Evolutionary conservation across 768 basidiomycete species (phyloP).

Genomic region (Lactarius vividus): DNA sequence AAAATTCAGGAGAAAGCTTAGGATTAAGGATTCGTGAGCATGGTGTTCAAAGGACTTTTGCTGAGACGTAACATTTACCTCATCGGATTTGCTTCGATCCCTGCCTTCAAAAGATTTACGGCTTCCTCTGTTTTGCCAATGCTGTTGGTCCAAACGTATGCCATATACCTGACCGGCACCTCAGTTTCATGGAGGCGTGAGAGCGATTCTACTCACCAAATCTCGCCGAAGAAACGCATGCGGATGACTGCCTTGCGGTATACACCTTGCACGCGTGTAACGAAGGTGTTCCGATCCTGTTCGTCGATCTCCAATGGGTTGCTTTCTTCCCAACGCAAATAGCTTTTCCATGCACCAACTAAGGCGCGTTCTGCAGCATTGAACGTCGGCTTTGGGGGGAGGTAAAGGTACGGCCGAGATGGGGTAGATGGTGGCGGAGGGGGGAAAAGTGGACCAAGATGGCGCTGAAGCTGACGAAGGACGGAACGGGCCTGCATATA

Average conservation of each 20-base stretch:
- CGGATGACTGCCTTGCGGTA: slow-evolving; percentile 88
- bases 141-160: slow-evolving; percentile 75
- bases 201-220: slow-evolving; percentile 59
- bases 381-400: slow-evolving; percentile 74
- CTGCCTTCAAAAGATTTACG: slow-evolving; percentile 71
- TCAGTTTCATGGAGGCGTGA: neutral
- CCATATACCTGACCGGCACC: slow-evolving; percentile 72
- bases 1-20: slow-evolving; percentile 86
- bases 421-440: slow-evolving; percentile 44
- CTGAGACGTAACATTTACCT: slow-evolving; percentile 44
- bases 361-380: slow-evolving; percentile 66
- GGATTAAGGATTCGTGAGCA: slow-evolving; percentile 5
- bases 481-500: slow-evolving; percentile 95
- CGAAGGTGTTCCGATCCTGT: slow-evolving; percentile 64
- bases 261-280: slow-evolving; percentile 71
- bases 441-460: slow-evolving; percentile 59
- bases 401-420: slow-evolving; percentile 46
- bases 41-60: slow-evolving; percentile 21
- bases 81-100: slow-evolving; percentile 82
- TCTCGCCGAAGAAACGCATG: slow-evolving; percentile 93
- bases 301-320: slow-evolving; percentile 94
- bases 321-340: slow-evolving; percentile 92
- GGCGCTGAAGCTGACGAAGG: slow-evolving; percentile 74
- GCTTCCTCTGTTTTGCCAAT: slow-evolving; percentile 83
- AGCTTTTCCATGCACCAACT: slow-evolving; percentile 86